A percentile compares a stretch with the other conserved stretches of the same genome.
These are phyloP conservation scores for Mycena alexandri DNA, from an alignment of 768 basidiomycete species.

Conservation along the genomic window DNA sequence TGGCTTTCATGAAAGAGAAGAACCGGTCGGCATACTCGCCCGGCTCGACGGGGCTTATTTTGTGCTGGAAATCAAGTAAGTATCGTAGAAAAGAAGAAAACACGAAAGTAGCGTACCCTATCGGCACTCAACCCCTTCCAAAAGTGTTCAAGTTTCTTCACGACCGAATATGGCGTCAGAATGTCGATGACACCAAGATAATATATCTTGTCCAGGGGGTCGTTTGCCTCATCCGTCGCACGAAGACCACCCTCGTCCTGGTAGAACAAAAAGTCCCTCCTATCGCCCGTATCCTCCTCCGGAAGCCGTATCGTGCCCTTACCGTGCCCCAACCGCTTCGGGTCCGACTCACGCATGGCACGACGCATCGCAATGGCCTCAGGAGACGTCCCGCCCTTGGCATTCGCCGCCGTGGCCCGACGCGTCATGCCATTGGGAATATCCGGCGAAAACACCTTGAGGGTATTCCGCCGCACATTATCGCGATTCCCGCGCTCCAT, in stretches of 20 bases:
- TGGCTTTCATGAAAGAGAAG: conserved; percentile 85
- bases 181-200: conserved; percentile 98
- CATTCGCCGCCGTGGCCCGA: conserved; percentile 68
- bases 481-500: conserved; percentile 93
- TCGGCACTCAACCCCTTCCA: conserved; percentile 94
- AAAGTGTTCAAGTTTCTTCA: conserved; percentile 88
- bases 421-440: conserved; percentile 62
- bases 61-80: conserved; percentile 68
- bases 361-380: conserved; percentile 89
- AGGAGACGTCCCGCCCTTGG: conserved; percentile 69
- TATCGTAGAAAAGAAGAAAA: conserved; percentile 27
- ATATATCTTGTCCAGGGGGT: conserved; percentile 81
- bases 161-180: conserved; percentile 83
- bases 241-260: conserved; percentile 95
- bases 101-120: conserved; percentile 69
- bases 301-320: conserved; percentile 65
- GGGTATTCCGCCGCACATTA: conserved; percentile 89
- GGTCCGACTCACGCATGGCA: conserved; percentile 87
- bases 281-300: conserved; percentile 73
- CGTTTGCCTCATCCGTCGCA: conserved; percentile 90
- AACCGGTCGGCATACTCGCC: conserved; percentile 91
- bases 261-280: conserved; percentile 90
- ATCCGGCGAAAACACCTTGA: conserved; percentile 93
- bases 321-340: conserved; percentile 70
- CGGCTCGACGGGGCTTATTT: conserved; percentile 94